These are phyloP conservation scores for Marchantia paleacea DNA, from an alignment of 225 moss, liverwort and hornwort genomes.

Conservation along the genomic window DNA sequence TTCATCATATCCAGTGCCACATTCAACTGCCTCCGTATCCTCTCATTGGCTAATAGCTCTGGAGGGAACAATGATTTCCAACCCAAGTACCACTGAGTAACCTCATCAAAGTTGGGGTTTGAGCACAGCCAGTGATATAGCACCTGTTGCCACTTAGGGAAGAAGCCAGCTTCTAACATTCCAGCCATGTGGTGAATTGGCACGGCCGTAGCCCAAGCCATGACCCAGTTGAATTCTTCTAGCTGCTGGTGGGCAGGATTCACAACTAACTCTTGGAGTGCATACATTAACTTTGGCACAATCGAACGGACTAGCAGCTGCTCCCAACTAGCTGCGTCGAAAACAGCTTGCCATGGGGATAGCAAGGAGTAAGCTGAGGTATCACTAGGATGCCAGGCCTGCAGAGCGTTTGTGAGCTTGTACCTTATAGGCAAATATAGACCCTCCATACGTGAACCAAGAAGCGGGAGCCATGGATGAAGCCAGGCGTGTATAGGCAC, in stretches of 20 bases:
- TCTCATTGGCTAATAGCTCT: conserved; percentile 84
- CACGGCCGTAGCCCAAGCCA: conserved; percentile 87
- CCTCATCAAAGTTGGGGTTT: conserved; percentile 82
- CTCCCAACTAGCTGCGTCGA: conserved; percentile 94
- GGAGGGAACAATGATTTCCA: conserved; percentile 83
- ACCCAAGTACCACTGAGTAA: conserved; percentile 80
- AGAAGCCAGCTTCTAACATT: conserved; percentile 69
- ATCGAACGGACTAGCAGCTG: conserved; percentile 85
- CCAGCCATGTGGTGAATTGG: conserved; percentile 86
- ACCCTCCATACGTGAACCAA: conserved; percentile 80
- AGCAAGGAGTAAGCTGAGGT: conserved; percentile 84
- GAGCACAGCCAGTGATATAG: conserved; percentile 83
- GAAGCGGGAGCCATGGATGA: conserved; percentile 90
- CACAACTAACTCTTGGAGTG: conserved; percentile 81
- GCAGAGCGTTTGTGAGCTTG: conserved; percentile 73
- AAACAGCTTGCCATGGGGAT: conserved; percentile 88
- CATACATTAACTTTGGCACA: conserved; percentile 84
- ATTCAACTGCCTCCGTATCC: conserved; percentile 73
- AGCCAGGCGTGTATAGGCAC: conserved; percentile 98
- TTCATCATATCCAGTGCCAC: conserved; percentile 75
- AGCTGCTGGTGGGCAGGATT: conserved; percentile 85
- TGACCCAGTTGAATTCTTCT: conserved; percentile 90
- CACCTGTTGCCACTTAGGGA: conserved; percentile 92
- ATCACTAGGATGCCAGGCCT: conserved; percentile 91
- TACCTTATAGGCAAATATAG: conserved; percentile 84